A percentile compares a stretch with the other conserved stretches of the same genome.
Evolutionary conservation across 192 early-diverging fungal genomes (phyloP).

Genomic region (Mortierella alpina): DNA sequence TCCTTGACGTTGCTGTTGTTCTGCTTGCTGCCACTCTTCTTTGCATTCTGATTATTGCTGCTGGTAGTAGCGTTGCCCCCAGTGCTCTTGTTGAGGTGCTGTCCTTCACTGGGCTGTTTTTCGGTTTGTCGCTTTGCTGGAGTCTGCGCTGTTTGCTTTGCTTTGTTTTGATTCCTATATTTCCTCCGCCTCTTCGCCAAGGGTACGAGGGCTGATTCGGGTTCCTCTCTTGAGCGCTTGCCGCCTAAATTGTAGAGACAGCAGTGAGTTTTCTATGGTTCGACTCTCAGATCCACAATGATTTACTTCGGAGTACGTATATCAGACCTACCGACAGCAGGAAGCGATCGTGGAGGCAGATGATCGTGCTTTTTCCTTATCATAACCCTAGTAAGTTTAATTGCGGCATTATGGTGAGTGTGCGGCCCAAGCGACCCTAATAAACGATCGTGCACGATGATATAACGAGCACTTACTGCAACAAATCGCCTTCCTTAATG

Average conservation of each 20-base stretch:
- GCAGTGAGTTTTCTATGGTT: not conserved
- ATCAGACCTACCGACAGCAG: slow-evolving; percentile 15
- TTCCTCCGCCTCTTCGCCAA: not conserved
- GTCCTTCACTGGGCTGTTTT: not conserved
- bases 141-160: not conserved
- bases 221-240: slow-evolving; percentile 14
- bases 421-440: not conserved
- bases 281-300: not conserved
- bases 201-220: not conserved
- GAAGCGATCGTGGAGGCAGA: slow-evolving; percentile 20
- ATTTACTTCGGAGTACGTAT: not conserved
- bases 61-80: not conserved
- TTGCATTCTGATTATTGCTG: slow-evolving; percentile 3
- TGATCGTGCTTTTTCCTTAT: slow-evolving; percentile 28
- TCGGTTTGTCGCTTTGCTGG: not conserved
- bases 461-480: slow-evolving; percentile 21
- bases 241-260: slow-evolving; percentile 2
- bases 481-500: slow-evolving; percentile 36
- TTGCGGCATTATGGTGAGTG: not conserved
- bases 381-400: slow-evolving; percentile 18
- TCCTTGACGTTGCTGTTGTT: not conserved
- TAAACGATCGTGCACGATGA: not conserved
- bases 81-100: not conserved
- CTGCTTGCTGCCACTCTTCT: not conserved
- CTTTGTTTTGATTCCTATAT: not conserved